phyloP scores from a whole-genome alignment of 1,284 basidiomycete genomes.

The Malassezia slooffiae region DNA sequence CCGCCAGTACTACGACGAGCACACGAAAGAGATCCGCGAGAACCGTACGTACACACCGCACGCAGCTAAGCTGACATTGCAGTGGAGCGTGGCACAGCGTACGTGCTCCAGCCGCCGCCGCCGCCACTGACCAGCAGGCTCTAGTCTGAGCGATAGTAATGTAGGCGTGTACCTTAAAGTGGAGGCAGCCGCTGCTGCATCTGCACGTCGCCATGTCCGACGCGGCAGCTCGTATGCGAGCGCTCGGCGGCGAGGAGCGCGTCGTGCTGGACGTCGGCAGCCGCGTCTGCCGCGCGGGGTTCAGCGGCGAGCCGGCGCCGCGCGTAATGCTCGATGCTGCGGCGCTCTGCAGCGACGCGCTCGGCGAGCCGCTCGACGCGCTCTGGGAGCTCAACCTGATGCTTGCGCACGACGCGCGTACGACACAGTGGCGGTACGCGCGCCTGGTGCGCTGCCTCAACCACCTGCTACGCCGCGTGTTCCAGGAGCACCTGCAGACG shows the following conservation, averaged over 20 bases:
- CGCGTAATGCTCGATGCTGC: slow-evolving; percentile 40
- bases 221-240: not conserved
- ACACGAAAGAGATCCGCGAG: slow-evolving; percentile 62
- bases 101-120: slow-evolving; percentile 2
- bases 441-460: slow-evolving; percentile 25
- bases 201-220: not conserved
- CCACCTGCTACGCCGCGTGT: slow-evolving; percentile 25
- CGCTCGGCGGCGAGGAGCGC: slow-evolving; percentile 19
- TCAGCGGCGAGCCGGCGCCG: slow-evolving; percentile 36
- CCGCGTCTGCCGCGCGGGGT: slow-evolving; percentile 32
- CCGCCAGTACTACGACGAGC: slow-evolving; percentile 76
- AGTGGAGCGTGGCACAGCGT: slow-evolving; percentile 23
- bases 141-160: slow-evolving; percentile 1
- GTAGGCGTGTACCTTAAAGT: not conserved
- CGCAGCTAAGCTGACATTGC: not conserved
- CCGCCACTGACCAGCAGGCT: not conserved
- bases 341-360: not conserved
- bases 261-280: slow-evolving; percentile 39
- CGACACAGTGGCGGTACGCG: slow-evolving; percentile 19
- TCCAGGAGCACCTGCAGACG: slow-evolving; percentile 60
- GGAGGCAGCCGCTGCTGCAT: too few relatives aligned
- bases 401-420: slow-evolving; percentile 12
- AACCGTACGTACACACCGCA: slow-evolving; percentile 27
- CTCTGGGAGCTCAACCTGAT: slow-evolving; percentile 35
- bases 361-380: slow-evolving; percentile 15